phyloP scores from a whole-genome alignment of 1,284 basidiomycete species.

The Puccinia polysora region DNA sequence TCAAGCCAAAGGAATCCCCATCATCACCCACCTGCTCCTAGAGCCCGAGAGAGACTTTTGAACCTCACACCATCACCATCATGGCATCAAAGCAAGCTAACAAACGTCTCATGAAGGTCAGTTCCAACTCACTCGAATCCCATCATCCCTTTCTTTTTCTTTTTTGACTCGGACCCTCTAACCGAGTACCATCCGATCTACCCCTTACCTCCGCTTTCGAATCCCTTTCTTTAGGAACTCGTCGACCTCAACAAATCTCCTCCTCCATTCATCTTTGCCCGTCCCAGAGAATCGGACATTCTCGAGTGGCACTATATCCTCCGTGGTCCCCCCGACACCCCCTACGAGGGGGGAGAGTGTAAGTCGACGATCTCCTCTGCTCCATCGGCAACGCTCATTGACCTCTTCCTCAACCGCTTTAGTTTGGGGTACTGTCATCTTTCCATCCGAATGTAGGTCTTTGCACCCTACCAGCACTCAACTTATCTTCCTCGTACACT shows the following conservation, averaged over 20 bases:
- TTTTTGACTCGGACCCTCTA: constrained; percentile 51
- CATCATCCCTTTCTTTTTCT: constrained; percentile 43
- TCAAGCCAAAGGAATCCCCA: too few species aligned
- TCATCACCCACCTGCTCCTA: too few species aligned
- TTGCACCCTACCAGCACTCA: background rate
- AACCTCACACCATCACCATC: background rate
- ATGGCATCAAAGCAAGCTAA: constrained; percentile 79
- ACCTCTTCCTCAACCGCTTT: constrained; percentile 44
- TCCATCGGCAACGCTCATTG: background rate
- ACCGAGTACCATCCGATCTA: too few species aligned
- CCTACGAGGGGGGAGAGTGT: constrained; percentile 87
- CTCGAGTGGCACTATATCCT: constrained; percentile 55
- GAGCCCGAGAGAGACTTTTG: too few species aligned
- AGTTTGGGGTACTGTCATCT: constrained; percentile 63
- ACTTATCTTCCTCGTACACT: background rate
- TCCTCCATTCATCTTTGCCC: constrained; percentile 87
- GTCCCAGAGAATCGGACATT: constrained; percentile 93
- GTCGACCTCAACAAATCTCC: constrained; percentile 86
- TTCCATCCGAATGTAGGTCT: constrained; percentile 83
- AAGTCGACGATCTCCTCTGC: constrained; percentile 57
- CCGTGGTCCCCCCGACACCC: constrained; percentile 87
- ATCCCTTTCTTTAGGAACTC: constrained; percentile 68
- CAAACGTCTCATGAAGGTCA: constrained; percentile 62
- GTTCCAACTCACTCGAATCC: background rate
- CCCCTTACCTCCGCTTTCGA: constrained; percentile 39